Evolutionary conservation across 805 yeast species (phyloP).

Genomic region (Yarrowia sp.): DNA sequence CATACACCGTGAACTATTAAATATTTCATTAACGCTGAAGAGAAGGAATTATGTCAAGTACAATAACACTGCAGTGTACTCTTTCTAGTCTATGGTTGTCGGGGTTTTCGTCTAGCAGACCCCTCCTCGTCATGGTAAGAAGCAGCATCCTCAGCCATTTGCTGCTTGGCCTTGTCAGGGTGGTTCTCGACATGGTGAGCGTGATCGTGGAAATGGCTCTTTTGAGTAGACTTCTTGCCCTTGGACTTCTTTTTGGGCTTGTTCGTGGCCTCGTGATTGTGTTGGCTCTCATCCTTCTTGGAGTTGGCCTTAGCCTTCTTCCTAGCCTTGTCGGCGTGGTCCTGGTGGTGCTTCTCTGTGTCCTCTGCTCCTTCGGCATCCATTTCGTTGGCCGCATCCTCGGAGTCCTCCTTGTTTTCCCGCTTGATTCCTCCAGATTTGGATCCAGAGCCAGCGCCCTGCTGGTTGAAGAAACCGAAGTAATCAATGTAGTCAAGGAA

Average conservation of each 20-base stretch:
- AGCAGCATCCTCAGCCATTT: conserved; percentile 6
- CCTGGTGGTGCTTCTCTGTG: neutral
- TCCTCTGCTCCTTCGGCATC: conserved; percentile 7
- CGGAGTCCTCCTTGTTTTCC: neutral
- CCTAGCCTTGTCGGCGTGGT: conserved; percentile 2
- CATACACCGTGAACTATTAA: neutral
- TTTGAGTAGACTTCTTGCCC: neutral
- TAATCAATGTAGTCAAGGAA: conserved; percentile 16
- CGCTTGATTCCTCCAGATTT: neutral
- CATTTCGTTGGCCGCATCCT: conserved; percentile 3
- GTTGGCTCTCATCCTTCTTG: neutral
- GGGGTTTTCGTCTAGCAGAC: neutral
- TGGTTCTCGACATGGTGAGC: conserved; percentile 2
- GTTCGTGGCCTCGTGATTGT: neutral
- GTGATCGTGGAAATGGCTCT: neutral
- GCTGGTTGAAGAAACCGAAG: conserved; percentile 24
- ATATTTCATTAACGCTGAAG: neutral
- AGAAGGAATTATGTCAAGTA: neutral
- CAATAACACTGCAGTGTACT: neutral
- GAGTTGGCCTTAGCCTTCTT: conserved; percentile 8
- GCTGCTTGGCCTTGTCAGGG: neutral
- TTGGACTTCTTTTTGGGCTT: neutral
- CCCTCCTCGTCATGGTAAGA: conserved; percentile 3
- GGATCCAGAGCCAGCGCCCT: neutral
- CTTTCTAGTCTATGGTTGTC: conserved; percentile 13